phyloP scores from a whole-genome alignment of 495 filamentous ascomycete genomes.

The Aspergillus leporis region DNA sequence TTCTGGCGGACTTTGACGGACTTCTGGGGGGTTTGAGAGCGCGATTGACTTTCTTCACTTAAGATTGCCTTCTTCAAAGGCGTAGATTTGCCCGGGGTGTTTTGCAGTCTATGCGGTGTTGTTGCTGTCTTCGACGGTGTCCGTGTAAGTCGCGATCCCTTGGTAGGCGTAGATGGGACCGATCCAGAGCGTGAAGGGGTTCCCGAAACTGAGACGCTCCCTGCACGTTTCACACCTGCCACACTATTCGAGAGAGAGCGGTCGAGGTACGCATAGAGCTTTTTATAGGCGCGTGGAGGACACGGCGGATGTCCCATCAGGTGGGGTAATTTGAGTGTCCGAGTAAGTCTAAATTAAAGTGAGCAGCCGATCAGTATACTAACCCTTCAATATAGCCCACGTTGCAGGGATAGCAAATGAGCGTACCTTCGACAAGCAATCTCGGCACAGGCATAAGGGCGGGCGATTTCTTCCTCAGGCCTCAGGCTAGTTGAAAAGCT shows the following conservation, averaged over 20 bases:
- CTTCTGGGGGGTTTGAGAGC: conserved; percentile 29
- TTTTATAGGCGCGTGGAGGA: conserved; percentile 79
- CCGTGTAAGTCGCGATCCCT: conserved; percentile 25
- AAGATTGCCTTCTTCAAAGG: conserved; percentile 39
- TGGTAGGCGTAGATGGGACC: conserved; percentile 35
- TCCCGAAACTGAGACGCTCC: conserved; percentile 29
- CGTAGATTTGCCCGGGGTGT: conserved; percentile 44
- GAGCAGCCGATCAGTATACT: conserved; percentile 16
- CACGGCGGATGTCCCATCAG: conserved; percentile 81
- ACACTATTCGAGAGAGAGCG: conserved; percentile 58
- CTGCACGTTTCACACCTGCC: conserved; percentile 31
- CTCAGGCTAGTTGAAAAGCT: conserved; percentile 77
- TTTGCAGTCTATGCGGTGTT: conserved; percentile 37
- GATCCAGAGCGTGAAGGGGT: conserved; percentile 33
- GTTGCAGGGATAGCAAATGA: not conserved
- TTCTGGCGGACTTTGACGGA: conserved; percentile 16
- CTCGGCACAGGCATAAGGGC: conserved; percentile 86
- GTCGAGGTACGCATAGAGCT: conserved; percentile 79
- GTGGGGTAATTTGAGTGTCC: conserved; percentile 77
- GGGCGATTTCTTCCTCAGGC: conserved; percentile 83
- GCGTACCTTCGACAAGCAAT: conserved; percentile 82
- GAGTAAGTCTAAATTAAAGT: conserved; percentile 62
- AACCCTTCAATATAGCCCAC: conserved; percentile 3
- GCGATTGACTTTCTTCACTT: conserved; percentile 20
- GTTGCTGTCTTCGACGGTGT: conserved; percentile 37